Evolutionary conservation across 805 yeast species (phyloP).

Genomic region (Ogataea allantospora): DNA sequence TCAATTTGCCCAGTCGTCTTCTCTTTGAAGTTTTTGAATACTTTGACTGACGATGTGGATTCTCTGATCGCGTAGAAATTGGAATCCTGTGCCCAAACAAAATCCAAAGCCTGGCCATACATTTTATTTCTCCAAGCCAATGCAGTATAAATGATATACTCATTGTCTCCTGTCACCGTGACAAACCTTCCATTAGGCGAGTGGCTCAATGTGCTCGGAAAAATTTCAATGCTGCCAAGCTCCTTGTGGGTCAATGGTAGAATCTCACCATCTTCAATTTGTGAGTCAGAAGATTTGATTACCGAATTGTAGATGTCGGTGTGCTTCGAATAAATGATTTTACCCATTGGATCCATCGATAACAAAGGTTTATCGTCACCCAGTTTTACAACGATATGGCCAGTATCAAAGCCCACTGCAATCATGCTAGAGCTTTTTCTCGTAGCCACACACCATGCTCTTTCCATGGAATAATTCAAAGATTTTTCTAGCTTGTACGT

Average conservation of each 20-base stretch:
- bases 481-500: constrained; percentile 93
- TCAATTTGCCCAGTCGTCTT: constrained; percentile 61
- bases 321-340: constrained; percentile 86
- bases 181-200: constrained; percentile 98
- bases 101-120: constrained; percentile 85
- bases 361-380: constrained; percentile 94
- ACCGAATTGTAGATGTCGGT: constrained; percentile 84
- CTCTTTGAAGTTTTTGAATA: constrained; percentile 84
- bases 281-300: constrained; percentile 63
- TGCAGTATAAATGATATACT: constrained; percentile 92
- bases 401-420: constrained; percentile 94
- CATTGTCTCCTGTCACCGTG: constrained; percentile 97
- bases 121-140: constrained; percentile 97
- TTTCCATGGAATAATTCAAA: constrained; percentile 84
- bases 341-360: constrained; percentile 92
- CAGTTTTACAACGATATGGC: constrained; percentile 80
- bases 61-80: constrained; percentile 83
- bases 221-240: constrained; percentile 89
- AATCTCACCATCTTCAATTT: constrained; percentile 76
- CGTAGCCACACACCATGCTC: constrained; percentile 93
- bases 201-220: constrained; percentile 82
- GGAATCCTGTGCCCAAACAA: constrained; percentile 94
- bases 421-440: constrained; percentile 73
- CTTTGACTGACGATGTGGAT: constrained; percentile 58
- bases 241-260: constrained; percentile 81